phyloP scores from a whole-genome alignment of 1,139 yeast species.

The Entelexis paramagnoliae region DNA sequence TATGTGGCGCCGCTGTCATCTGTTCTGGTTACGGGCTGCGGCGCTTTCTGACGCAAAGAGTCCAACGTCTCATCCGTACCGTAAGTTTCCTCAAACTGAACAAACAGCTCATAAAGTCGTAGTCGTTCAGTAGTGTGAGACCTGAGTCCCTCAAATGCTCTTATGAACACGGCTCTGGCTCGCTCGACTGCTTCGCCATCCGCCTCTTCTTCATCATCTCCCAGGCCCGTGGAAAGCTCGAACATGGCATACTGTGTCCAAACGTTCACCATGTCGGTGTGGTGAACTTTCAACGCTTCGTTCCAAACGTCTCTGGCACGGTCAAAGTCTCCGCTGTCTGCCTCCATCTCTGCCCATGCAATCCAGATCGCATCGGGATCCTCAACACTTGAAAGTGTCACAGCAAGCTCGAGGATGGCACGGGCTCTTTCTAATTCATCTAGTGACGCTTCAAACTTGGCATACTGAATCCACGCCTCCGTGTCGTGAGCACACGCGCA shows the following conservation, averaged over 20 bases:
- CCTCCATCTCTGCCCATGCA: constrained; percentile 47
- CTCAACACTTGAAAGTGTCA: constrained; percentile 30
- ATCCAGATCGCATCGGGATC: constrained; percentile 39
- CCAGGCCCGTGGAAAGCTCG: constrained; percentile 43
- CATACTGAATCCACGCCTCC: constrained; percentile 48
- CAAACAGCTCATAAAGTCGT: constrained; percentile 52
- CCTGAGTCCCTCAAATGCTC: constrained; percentile 44
- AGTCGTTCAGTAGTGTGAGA: constrained; percentile 34
- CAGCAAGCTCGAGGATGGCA: constrained; percentile 50
- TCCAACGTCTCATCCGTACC: constrained; percentile 41
- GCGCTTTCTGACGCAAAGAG: constrained; percentile 42
- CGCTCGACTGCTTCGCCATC: constrained; percentile 43
- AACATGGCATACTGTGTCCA: constrained; percentile 67
- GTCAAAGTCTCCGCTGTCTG: constrained; percentile 48
- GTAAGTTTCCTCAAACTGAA: constrained; percentile 52
- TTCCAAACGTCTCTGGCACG: constrained; percentile 48
- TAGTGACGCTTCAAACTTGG: constrained; percentile 54
- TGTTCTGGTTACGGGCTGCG: constrained; percentile 43
- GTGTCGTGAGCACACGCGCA: constrained; percentile 42
- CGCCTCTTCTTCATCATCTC: constrained; percentile 30
- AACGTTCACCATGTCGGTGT: constrained; percentile 32
- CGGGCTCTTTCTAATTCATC: constrained; percentile 64
- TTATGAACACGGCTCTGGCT: constrained; percentile 48
- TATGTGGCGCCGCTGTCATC: constrained; percentile 39
- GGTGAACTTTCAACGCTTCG: constrained; percentile 33